Percentiles rank a stretch among this genome's conserved stretches.
These are phyloP conservation scores for Xylaria sp. DNA, from an alignment of 2,329 filamentous ascomycete species.

Conservation along the genomic window DNA sequence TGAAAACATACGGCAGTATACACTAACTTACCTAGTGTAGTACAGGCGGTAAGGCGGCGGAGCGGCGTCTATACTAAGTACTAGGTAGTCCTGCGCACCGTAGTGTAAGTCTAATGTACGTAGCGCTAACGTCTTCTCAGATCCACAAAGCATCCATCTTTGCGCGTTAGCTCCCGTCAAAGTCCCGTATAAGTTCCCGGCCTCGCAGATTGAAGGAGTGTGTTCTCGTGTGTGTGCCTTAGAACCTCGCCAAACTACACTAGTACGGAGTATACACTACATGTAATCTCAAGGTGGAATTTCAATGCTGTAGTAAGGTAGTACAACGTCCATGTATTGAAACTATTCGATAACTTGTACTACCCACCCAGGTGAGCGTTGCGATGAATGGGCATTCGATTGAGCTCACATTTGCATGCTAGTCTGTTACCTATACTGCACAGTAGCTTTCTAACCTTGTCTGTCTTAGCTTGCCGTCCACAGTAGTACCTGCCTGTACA, in stretches of 20 bases:
- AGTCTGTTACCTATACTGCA: too few species aligned
- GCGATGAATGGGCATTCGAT: too few species aligned
- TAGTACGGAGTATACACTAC: not conserved
- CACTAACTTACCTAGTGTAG: not conserved
- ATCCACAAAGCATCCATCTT: constrained; percentile 21
- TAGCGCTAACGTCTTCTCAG: constrained; percentile 32
- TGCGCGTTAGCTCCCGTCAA: constrained; percentile 32
- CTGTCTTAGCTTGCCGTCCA: too few species aligned
- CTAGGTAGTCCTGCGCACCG: not conserved
- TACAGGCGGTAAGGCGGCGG: constrained; percentile 30
- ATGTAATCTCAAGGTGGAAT: not conserved
- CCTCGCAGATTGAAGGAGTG: constrained; percentile 7
- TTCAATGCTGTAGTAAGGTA: too few species aligned
- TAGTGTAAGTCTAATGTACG: not conserved
- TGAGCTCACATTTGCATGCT: too few species aligned
- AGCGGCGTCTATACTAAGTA: constrained; percentile 12
- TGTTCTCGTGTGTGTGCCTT: too few species aligned
- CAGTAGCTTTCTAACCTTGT: too few species aligned
- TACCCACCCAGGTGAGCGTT: not conserved
- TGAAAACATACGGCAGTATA: constrained; percentile 7
- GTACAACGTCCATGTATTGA: too few species aligned
- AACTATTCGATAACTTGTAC: not conserved
- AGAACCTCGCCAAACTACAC: not conserved
- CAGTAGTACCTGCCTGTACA: too few species aligned
- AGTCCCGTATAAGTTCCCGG: constrained; percentile 23